Conservation (phyloP, 2,329 filamentous ascomycete genomes). For the Aquanectria penicillioides region DNA sequence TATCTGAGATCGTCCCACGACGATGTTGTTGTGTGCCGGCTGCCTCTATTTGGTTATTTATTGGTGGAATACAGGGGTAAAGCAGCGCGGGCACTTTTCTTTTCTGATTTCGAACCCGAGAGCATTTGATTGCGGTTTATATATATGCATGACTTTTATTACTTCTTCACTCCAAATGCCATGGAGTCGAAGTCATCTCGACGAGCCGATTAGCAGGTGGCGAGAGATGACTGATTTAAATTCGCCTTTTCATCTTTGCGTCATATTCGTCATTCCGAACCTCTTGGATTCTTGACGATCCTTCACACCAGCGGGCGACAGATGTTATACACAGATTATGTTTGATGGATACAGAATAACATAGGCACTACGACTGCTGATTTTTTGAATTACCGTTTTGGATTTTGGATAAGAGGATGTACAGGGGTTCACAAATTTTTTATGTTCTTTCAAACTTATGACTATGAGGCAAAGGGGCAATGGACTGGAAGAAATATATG, state of each 20-base stretch:
- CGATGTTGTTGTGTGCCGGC: slow-evolving; percentile 15
- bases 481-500: slow-evolving; percentile 6
- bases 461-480: slow-evolving; percentile 12
- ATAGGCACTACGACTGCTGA: slow-evolving; percentile 16
- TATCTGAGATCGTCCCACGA: slow-evolving; percentile 17
- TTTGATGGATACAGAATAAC: slow-evolving; percentile 31
- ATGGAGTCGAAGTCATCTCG: slow-evolving; percentile 14
- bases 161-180: slow-evolving; percentile 17
- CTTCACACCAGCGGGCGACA: slow-evolving; percentile 11
- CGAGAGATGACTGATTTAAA: slow-evolving; percentile 16
- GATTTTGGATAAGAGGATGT: slow-evolving; percentile 12
- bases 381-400: too few species aligned
- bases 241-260: slow-evolving; percentile 28
- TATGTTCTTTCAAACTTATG: slow-evolving; percentile 16
- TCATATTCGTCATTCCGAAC: too few species aligned
- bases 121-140: slow-evolving; percentile 19
- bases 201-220: not conserved
- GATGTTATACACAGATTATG: slow-evolving; percentile 35
- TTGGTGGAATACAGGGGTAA: slow-evolving; percentile 5
- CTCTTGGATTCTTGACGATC: too few species aligned
- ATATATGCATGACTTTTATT: slow-evolving; percentile 21
- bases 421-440: not conserved
- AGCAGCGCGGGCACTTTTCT: slow-evolving; percentile 16
- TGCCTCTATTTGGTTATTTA: slow-evolving; percentile 17
- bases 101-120: not conserved